phyloP scores from a whole-genome alignment of 2,329 filamentous ascomycete genomes.

The Cercospora beticola region DNA sequence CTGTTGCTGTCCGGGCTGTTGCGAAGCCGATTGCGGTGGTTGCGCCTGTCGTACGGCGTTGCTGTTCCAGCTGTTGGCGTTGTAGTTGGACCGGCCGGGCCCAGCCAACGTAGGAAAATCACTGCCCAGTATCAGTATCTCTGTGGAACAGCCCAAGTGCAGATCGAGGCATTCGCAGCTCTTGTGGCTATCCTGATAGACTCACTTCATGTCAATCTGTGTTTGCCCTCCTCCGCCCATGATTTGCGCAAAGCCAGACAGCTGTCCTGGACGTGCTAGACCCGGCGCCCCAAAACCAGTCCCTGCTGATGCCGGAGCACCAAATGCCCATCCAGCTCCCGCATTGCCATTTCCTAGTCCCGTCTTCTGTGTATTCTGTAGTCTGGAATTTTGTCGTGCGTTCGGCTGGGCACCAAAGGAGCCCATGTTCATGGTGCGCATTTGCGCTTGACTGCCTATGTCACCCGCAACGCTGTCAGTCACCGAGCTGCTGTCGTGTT shows the following conservation, averaged over 20 bases:
- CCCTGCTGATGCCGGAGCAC: constrained; percentile 52
- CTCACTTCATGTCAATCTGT: constrained; percentile 40
- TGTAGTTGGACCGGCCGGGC: constrained; percentile 56
- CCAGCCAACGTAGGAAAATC: constrained; percentile 64
- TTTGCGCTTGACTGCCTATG: constrained; percentile 30
- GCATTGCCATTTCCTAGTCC: constrained; percentile 49
- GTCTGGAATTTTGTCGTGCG: constrained; percentile 30
- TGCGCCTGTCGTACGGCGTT: constrained; percentile 51
- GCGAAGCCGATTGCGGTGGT: constrained; percentile 41
- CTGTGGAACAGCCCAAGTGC: background rate
- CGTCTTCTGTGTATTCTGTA: constrained; percentile 38
- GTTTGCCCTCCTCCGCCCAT: constrained; percentile 37
- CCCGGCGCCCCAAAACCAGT: constrained; percentile 28
- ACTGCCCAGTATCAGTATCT: constrained; percentile 42
- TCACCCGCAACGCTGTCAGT: constrained; percentile 25
- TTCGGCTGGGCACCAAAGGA: constrained; percentile 47
- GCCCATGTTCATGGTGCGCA: constrained; percentile 54
- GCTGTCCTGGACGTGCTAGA: constrained; percentile 30
- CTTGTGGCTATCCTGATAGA: constrained; percentile 7
- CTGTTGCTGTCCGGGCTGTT: constrained; percentile 43
- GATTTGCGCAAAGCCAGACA: constrained; percentile 39
- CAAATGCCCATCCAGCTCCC: constrained; percentile 57
- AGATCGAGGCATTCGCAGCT: background rate
- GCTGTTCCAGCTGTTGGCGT: constrained; percentile 56
- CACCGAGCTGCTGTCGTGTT: background rate